Percentiles rank a stretch among this genome's conserved stretches.
phyloP scores from a whole-genome alignment of 2,329 filamentous ascomycete species.

The Microdochium trichocladiopsis region DNA sequence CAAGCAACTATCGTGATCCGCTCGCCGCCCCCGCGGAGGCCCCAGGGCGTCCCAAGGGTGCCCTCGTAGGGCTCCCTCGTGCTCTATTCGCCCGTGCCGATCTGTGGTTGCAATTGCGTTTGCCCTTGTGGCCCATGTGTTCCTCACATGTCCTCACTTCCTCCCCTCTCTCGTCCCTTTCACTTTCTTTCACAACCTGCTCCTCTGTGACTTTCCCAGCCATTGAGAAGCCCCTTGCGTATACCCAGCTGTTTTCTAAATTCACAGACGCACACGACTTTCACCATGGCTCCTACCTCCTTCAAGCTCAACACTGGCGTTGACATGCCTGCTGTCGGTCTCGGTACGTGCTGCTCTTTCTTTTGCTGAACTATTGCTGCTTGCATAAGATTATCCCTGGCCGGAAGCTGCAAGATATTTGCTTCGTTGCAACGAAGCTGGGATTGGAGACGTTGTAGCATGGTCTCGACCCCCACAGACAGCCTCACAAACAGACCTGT shows the following conservation, averaged over 20 bases:
- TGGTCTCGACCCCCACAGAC: too few species aligned
- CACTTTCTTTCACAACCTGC: not conserved
- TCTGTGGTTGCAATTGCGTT: not conserved
- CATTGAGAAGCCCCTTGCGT: not conserved
- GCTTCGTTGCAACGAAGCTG: too few species aligned
- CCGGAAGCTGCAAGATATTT: too few species aligned
- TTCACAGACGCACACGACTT: not conserved
- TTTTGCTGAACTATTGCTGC: slow-evolving; percentile 4
- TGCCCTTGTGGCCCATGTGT: not conserved
- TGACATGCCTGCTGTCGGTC: slow-evolving; percentile 56
- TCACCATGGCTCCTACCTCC: slow-evolving; percentile 44
- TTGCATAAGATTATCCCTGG: too few species aligned
- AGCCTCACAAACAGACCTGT: too few species aligned
- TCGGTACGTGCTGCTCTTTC: slow-evolving; percentile 33
- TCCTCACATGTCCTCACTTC: too few species aligned
- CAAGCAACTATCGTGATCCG: too few species aligned
- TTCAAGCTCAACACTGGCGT: slow-evolving; percentile 60
- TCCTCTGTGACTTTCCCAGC: not conserved
- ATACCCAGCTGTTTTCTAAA: not conserved
- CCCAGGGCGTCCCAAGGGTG: too few species aligned
- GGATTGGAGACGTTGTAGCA: too few species aligned
- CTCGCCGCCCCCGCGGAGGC: too few species aligned
- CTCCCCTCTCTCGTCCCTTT: not conserved
- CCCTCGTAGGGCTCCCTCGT: not conserved
- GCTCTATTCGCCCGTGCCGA: not conserved